phyloP scores from a whole-genome alignment of 2,329 filamentous ascomycete genomes.

The Sclerotinia trifoliorum region DNA sequence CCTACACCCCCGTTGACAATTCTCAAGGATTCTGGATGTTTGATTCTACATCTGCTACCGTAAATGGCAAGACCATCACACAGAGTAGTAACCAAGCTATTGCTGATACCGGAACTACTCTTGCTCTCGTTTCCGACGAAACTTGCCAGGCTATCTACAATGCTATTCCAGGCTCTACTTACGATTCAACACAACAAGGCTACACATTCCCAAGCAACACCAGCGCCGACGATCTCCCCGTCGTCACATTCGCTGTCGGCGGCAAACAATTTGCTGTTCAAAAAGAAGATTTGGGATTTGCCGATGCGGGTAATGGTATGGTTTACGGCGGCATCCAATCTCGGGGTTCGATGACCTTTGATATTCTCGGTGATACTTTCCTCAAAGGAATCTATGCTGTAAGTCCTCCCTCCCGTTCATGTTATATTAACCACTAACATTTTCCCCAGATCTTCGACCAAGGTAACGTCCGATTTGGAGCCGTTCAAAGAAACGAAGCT shows the following conservation, averaged over 20 bases:
- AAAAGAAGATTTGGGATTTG: constrained; percentile 59
- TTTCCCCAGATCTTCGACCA: constrained; percentile 55
- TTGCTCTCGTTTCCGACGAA: constrained; percentile 62
- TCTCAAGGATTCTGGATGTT: constrained; percentile 69
- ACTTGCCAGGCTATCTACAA: constrained; percentile 62
- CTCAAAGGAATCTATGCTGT: constrained; percentile 60
- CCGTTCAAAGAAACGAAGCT: constrained; percentile 48
- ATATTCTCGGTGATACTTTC: constrained; percentile 59
- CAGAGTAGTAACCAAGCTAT: constrained; percentile 62
- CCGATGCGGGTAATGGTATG: constrained; percentile 52
- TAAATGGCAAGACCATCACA: constrained; percentile 55
- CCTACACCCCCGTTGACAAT: constrained; percentile 62
- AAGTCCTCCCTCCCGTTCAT: constrained; percentile 34
- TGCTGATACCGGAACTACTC: constrained; percentile 69
- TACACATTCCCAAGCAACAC: constrained; percentile 60
- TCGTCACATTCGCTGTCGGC: constrained; percentile 62
- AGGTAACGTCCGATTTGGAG: constrained; percentile 55
- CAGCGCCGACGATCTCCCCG: constrained; percentile 54
- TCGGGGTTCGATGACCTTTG: constrained; percentile 52
- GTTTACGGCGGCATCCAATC: constrained; percentile 61
- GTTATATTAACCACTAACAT: constrained; percentile 20
- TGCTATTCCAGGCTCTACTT: constrained; percentile 59
- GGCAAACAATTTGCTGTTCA: constrained; percentile 55
- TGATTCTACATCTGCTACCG: constrained; percentile 52
- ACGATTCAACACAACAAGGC: constrained; percentile 57